A percentile compares a stretch with the other conserved stretches of the same genome.
Conservation (phyloP, 352 stramenopile genomes). For the Phytophthora nicotianae region DNA sequence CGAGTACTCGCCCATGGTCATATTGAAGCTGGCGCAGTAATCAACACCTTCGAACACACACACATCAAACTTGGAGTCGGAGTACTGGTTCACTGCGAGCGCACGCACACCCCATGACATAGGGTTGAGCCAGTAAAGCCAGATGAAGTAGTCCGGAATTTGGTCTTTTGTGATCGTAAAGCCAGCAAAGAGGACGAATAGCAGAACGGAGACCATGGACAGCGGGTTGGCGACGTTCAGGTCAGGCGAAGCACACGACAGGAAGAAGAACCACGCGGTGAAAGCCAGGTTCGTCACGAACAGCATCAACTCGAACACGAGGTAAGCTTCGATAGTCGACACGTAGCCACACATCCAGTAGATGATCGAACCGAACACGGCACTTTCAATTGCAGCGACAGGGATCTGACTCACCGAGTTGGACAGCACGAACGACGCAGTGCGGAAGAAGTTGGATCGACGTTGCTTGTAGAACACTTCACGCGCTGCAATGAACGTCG, state of each 20-base stretch:
- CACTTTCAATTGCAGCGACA: conserved; percentile 42
- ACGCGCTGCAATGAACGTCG: conserved; percentile 59
- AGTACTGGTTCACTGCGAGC: conserved; percentile 31
- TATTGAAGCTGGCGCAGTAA: conserved; percentile 17
- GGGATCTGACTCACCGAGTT: conserved; percentile 38
- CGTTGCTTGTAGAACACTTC: conserved; percentile 81
- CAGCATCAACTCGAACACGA: conserved; percentile 44
- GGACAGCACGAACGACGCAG: conserved; percentile 63
- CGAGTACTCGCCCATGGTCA: conserved; percentile 26
- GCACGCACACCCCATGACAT: conserved; percentile 21
- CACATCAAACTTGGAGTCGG: conserved; percentile 12
- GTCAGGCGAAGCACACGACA: conserved; percentile 16
- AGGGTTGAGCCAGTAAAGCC: conserved; percentile 29
- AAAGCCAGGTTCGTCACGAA: conserved; percentile 40
- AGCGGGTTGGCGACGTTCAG: conserved; percentile 28
- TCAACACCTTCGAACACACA: conserved; percentile 18
- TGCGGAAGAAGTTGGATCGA: conserved; percentile 76
- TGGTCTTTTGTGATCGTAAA: conserved; percentile 29
- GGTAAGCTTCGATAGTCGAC: conserved; percentile 17
- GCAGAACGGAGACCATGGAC: conserved; percentile 21
- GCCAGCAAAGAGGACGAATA: conserved; percentile 24
- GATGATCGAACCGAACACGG: conserved; percentile 74
- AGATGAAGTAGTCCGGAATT: conserved; percentile 33
- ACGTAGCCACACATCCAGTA: conserved; percentile 82
- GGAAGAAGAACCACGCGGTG: conserved; percentile 26